Evolutionary conservation across 2,329 filamentous ascomycete genomes (phyloP).

Genomic region (Pezicula radicicola): DNA sequence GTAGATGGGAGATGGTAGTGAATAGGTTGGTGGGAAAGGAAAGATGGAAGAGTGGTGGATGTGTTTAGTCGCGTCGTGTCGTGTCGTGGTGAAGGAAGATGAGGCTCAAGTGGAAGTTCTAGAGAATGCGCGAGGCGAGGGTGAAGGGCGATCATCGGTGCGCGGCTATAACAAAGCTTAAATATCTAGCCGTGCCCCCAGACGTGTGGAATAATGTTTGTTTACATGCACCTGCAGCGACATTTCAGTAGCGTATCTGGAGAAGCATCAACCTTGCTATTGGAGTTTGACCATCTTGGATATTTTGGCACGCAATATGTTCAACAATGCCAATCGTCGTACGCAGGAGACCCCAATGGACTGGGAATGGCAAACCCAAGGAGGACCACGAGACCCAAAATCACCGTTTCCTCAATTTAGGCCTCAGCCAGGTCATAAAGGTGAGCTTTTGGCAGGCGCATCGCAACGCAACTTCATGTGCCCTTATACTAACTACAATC

Average conservation of each 20-base stretch:
- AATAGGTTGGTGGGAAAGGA: not conserved
- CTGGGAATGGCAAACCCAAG: slow-evolving; percentile 59
- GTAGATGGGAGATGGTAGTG: not conserved
- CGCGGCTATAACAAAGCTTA: not conserved
- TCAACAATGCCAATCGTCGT: slow-evolving; percentile 46
- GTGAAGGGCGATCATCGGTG: not conserved
- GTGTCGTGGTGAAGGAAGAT: not conserved
- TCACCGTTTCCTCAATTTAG: slow-evolving; percentile 59
- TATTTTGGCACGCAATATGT: slow-evolving; percentile 15
- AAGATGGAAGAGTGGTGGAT: not conserved
- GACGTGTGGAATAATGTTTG: not conserved
- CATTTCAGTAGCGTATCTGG: not conserved
- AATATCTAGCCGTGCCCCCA: not conserved
- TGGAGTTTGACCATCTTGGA: not conserved
- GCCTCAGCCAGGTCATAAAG: slow-evolving; percentile 19
- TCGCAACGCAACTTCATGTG: not conserved
- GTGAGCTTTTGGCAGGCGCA: slow-evolving; percentile 12
- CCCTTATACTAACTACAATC: slow-evolving; percentile 7
- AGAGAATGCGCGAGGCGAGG: not conserved
- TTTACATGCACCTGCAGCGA: not conserved
- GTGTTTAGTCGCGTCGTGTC: not conserved
- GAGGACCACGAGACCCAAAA: slow-evolving; percentile 52
- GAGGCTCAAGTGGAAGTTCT: not conserved
- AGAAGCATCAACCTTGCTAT: not conserved
- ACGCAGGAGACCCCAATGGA: slow-evolving; percentile 63